Percentiles rank a stretch among this genome's conserved stretches.
Conservation (phyloP, 1,139 yeast genomes). For the Zygoascus hellenicus region DNA sequence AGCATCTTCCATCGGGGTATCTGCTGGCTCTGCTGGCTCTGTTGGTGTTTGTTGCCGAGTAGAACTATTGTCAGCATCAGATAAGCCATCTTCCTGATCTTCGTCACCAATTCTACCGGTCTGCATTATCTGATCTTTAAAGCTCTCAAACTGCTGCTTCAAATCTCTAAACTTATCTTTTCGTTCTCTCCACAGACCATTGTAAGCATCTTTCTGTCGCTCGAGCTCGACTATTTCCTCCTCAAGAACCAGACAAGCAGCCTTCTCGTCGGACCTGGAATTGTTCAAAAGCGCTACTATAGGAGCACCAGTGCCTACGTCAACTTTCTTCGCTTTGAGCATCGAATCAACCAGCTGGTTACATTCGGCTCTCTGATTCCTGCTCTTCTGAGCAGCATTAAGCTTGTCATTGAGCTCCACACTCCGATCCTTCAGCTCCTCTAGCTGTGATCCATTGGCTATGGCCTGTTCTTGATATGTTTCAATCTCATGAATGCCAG, state of each 20-base stretch:
- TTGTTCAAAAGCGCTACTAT: conserved; percentile 24
- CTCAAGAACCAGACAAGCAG: conserved; percentile 21
- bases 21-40: neutral
- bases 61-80: neutral
- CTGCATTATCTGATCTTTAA: conserved; percentile 17
- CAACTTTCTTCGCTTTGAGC: conserved; percentile 24
- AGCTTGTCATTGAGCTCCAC: conserved; percentile 24
- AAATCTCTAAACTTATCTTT: conserved; percentile 24
- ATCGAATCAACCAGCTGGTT: conserved; percentile 26
- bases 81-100: conserved; percentile 7
- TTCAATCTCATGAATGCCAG: conserved; percentile 23
- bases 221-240: conserved; percentile 29
- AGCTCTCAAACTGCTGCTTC: conserved; percentile 21
- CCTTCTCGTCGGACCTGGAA: conserved; percentile 24
- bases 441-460: conserved; percentile 17
- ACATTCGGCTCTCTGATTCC: conserved; percentile 28
- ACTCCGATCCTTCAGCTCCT: conserved; percentile 19
- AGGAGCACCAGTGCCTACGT: conserved; percentile 15
- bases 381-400: conserved; percentile 22
- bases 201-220: conserved; percentile 20
- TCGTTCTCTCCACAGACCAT: conserved; percentile 25
- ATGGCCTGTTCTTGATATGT: conserved; percentile 20
- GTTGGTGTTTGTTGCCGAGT: neutral
- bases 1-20: conserved; percentile 1
- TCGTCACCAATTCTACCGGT: conserved; percentile 15